Evolutionary conservation across 208 protist species (phyloP).

Genomic region (Angomonas ambiguus): DNA sequence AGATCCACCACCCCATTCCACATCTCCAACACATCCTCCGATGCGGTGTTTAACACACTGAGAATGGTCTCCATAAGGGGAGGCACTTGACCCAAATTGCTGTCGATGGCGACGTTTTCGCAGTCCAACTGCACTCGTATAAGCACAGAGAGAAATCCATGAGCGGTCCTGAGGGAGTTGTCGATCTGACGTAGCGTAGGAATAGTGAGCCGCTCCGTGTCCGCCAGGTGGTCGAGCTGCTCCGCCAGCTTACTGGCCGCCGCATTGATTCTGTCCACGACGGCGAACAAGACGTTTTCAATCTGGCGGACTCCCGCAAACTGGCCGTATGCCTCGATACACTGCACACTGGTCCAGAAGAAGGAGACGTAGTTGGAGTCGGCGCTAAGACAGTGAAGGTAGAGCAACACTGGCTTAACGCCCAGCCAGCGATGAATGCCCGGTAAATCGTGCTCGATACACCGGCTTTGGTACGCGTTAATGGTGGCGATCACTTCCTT

Average conservation of each 20-base stretch:
- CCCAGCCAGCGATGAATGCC: slow-evolving; percentile 85
- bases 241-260: slow-evolving; percentile 40
- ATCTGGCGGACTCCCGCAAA: slow-evolving; percentile 64
- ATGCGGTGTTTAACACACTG: slow-evolving; percentile 61
- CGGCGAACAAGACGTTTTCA: slow-evolving; percentile 60
- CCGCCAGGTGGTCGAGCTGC: slow-evolving; percentile 37
- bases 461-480: slow-evolving; percentile 63
- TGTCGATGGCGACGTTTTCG: slow-evolving; percentile 76
- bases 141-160: slow-evolving; percentile 64
- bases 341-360: slow-evolving; percentile 84
- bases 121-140: slow-evolving; percentile 84
- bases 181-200: slow-evolving; percentile 44
- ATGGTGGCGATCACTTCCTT: slow-evolving; percentile 61
- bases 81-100: slow-evolving; percentile 51
- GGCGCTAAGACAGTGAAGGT: slow-evolving; percentile 68
- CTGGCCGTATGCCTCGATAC: slow-evolving; percentile 65
- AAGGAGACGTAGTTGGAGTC: slow-evolving; percentile 87
- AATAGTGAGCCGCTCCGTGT: slow-evolving; percentile 37
- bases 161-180: slow-evolving; percentile 37
- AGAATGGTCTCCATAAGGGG: slow-evolving; percentile 70
- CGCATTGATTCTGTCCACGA: slow-evolving; percentile 68
- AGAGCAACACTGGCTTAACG: slow-evolving; percentile 60
- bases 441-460: slow-evolving; percentile 46
- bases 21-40: slow-evolving; percentile 61
- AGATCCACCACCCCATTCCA: slow-evolving; percentile 62